Evolutionary conservation across 2,329 filamentous ascomycete species (phyloP), one percentile per base, ranked within the genome.

Genomic region (Colletotrichum godetiae): DNA sequence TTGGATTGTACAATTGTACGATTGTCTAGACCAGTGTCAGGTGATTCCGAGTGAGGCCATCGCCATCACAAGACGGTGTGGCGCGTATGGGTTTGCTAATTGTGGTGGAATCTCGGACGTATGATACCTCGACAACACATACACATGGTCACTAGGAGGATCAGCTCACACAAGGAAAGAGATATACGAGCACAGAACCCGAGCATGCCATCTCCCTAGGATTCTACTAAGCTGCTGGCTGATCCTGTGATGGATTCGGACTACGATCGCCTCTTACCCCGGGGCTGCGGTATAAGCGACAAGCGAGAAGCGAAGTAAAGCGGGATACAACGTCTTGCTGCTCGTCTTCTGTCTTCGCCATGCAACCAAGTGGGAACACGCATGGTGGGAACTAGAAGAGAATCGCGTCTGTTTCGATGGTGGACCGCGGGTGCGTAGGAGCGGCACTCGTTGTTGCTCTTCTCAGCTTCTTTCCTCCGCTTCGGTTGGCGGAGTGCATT

Each of bases 331-430:
- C 53, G 24, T 69, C 61, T 35, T 42, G 46, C 24, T 49, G n/a
- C 22, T 71, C 56, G 35, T 49, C 19, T 10, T 29, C 8, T 37
- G 58, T 24, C 31, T 22, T 42, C n/a, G 5, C 19, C 35, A 71
- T 73, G 71, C 71, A 52, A 27, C 60, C 29, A 71, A 58, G 71
- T 66, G 71, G 71, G 46, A 37, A 71, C 29, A 59, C 10, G 46
- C 22, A 11, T 49, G 7, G 42, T 49, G 42, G 42, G 10, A 29
- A 37, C 12, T 31, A 11, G 69, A 58, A n/a, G 42, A 49, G 42
- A 57, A 52, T 37, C 37, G 65, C 65, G 57, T 58, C 69, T 72
- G 58, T 72, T 72, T 68, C 58, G 65, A 35, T 24, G 15, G 3
- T 27, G 65, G 66, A 10, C n/a, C 52, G 49, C 33, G 42, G 6